Conservation (phyloP, 176 grass and related monocot genomes). For the Thalia dealbata region DNA sequence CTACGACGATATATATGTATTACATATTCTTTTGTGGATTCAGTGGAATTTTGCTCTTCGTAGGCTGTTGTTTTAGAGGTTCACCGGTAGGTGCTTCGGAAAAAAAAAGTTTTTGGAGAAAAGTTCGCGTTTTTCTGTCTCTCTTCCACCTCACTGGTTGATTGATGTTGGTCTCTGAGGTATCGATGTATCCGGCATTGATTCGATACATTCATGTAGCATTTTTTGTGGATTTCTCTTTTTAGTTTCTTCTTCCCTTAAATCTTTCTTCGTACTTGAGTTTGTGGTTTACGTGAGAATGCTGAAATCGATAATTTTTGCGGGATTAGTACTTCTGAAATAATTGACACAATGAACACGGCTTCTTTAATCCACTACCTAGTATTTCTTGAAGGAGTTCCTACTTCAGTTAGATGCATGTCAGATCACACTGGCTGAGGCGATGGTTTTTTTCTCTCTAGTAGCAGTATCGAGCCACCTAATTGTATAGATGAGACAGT, state of each 20-base stretch:
- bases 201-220: too few species aligned
- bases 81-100: background rate
- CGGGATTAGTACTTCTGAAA: background rate
- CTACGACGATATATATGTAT: background rate
- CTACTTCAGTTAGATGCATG: background rate
- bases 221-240: too few species aligned
- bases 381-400: background rate
- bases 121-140: background rate
- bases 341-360: background rate
- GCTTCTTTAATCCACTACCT: background rate
- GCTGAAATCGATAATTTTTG: background rate
- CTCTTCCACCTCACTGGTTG: background rate
- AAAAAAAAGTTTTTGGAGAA: background rate
- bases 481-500: background rate
- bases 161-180: too few species aligned
- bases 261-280: background rate
- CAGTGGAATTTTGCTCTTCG: background rate
- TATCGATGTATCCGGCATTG: too few species aligned
- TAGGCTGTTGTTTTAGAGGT: background rate
- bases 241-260: too few species aligned
- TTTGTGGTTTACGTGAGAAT: background rate
- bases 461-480: background rate
- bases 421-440: background rate
- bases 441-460: background rate
- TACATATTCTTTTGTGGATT: background rate